Conservation (phyloP, 2,329 filamentous ascomycete genomes). For the Pestalotiopsis fici region DNA sequence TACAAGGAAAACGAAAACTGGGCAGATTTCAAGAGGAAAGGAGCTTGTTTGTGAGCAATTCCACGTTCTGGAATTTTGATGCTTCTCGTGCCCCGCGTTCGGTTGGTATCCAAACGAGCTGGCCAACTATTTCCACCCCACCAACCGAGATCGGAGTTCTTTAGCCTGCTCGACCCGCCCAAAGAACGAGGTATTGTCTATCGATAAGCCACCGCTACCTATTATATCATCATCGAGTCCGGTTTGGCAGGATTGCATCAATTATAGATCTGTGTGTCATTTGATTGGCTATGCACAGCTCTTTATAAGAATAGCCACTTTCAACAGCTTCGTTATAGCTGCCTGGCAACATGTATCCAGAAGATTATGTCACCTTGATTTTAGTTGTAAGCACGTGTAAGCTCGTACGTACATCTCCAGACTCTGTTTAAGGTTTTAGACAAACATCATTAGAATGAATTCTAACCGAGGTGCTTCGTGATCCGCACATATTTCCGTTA, state of each 20-base stretch:
- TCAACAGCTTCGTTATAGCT: neutral
- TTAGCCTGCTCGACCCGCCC: neutral
- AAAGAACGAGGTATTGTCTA: neutral
- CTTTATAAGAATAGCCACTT: neutral
- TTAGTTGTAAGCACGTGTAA: too few relatives aligned
- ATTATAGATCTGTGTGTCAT: neutral
- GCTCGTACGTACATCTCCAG: too few relatives aligned
- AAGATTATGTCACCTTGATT: too few relatives aligned
- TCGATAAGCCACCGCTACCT: neutral
- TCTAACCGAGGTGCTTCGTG: neutral
- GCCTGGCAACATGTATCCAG: neutral
- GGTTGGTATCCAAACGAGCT: neutral
- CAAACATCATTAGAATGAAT: neutral
- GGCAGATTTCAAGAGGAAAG: neutral
- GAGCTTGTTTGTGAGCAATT: neutral
- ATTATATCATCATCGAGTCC: neutral
- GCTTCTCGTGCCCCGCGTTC: constrained; percentile 18
- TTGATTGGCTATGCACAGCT: neutral
- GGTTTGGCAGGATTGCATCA: neutral
- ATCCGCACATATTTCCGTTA: neutral
- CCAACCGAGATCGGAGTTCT: constrained; percentile 10
- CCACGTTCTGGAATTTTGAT: constrained; percentile 9
- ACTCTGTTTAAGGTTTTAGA: too few relatives aligned
- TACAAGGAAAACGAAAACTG: neutral
- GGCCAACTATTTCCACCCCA: neutral